Conservation (phyloP, 1,284 basidiomycete genomes). For the Pascua guehoae region DNA sequence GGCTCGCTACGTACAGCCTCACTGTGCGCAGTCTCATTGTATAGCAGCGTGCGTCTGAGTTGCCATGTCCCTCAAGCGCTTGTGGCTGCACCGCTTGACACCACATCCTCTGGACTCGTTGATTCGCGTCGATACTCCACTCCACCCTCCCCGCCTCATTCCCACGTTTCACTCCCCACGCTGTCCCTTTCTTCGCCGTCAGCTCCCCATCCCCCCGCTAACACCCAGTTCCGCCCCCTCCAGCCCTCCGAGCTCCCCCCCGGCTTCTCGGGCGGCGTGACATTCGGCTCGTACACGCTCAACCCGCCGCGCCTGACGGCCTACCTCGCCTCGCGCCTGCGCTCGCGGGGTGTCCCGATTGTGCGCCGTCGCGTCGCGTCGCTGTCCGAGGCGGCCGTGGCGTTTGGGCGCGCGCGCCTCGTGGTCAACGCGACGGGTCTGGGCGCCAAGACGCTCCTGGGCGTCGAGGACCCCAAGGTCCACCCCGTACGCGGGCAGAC, state of each 20-base stretch:
- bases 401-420: slow-evolving; percentile 27
- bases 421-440: slow-evolving; percentile 53
- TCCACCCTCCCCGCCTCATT: too few relatives aligned
- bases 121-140: too few relatives aligned
- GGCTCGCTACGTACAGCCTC: too few relatives aligned
- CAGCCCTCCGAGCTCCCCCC: slow-evolving; percentile 11
- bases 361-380: slow-evolving; percentile 38
- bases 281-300: slow-evolving; percentile 46
- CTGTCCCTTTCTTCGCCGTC: not conserved
- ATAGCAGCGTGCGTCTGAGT: not conserved
- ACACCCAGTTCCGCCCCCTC: slow-evolving; percentile 28
- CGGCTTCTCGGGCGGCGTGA: slow-evolving; percentile 28
- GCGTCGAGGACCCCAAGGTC: slow-evolving; percentile 68
- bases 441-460: slow-evolving; percentile 69
- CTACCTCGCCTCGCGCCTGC: slow-evolving; percentile 35
- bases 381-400: slow-evolving; percentile 43
- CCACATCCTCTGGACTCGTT: not conserved
- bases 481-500: slow-evolving; percentile 85
- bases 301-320: slow-evolving; percentile 47
- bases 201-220: slow-evolving; percentile 10
- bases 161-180: not conserved
- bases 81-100: not conserved
- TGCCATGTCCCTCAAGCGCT: not conserved
- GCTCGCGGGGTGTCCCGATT: slow-evolving; percentile 35
- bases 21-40: too few relatives aligned